Evolutionary conservation across 2,329 filamentous ascomycete genomes (phyloP).

Genomic region (Diaporthe ilicicola): DNA sequence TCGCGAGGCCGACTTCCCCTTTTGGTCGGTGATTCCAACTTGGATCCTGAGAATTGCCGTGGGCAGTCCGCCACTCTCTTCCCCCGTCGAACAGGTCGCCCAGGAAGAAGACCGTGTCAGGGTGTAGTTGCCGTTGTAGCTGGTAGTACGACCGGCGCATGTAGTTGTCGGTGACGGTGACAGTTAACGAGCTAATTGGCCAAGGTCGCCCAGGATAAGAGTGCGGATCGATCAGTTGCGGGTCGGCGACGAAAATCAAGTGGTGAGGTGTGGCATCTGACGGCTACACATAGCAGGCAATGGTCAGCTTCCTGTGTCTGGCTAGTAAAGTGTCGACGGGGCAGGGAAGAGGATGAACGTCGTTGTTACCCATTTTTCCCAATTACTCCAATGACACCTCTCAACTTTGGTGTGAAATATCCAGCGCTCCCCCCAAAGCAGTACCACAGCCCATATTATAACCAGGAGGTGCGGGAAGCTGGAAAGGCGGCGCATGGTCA

Average conservation of each 20-base stretch:
- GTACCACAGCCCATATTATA: conserved; percentile 75
- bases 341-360: not conserved
- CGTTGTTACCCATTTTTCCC: conserved; percentile 89
- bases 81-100: conserved; percentile 97
- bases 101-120: conserved; percentile 89
- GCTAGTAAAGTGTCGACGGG: not conserved
- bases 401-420: conserved; percentile 76
- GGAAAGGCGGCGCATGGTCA: conserved; percentile 60
- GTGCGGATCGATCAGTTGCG: conserved; percentile 91
- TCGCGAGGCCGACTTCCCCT: conserved; percentile 62
- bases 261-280: conserved; percentile 81
- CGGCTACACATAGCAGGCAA: conserved; percentile 62
- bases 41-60: conserved; percentile 66
- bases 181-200: conserved; percentile 62
- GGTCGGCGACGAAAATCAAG: conserved; percentile 85
- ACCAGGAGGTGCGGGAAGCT: conserved; percentile 75
- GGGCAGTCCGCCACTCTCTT: conserved; percentile 86
- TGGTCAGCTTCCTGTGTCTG: conserved; percentile 15
- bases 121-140: conserved; percentile 78
- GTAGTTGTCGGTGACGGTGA: conserved; percentile 84
- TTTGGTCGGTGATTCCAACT: conserved; percentile 64
- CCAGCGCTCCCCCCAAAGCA: conserved; percentile 88
- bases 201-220: conserved; percentile 86
- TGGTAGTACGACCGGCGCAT: conserved; percentile 83
- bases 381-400: conserved; percentile 81